Percentiles rank a stretch among this genome's conserved stretches.
Evolutionary conservation across 2,329 filamentous ascomycete species (phyloP).

Genomic region (Colletotrichum incanum): DNA sequence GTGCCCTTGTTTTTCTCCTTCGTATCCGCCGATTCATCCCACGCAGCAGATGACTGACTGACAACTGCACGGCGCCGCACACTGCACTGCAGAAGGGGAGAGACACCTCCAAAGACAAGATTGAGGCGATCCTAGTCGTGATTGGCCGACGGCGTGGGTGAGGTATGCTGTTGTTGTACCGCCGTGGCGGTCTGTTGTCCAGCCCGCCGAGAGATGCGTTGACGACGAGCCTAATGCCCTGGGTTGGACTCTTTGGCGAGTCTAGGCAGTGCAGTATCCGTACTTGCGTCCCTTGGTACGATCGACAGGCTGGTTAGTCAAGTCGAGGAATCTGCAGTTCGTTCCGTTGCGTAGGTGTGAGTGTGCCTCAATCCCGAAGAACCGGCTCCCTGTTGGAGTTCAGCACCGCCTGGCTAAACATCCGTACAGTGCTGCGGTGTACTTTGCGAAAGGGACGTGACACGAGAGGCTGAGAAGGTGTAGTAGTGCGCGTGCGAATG

Average conservation of each 20-base stretch:
- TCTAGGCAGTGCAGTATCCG: neutral
- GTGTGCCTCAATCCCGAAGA: constrained; percentile 19
- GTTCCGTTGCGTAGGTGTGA: constrained; percentile 25
- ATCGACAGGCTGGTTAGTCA: constrained; percentile 11
- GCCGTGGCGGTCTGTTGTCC: constrained; percentile 31
- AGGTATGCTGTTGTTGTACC: constrained; percentile 34
- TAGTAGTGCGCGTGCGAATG: neutral
- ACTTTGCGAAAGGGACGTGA: neutral
- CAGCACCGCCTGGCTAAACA: neutral
- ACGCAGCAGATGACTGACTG: constrained; percentile 37
- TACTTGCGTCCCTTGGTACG: neutral
- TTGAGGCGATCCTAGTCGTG: constrained; percentile 27
- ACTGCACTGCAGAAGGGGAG: constrained; percentile 25
- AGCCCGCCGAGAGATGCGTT: constrained; percentile 35
- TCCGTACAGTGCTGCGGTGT: constrained; percentile 14
- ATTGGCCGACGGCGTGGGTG: constrained; percentile 16
- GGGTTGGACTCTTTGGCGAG: neutral
- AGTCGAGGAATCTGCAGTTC: constrained; percentile 39
- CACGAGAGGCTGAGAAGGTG: neutral
- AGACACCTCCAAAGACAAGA: constrained; percentile 27
- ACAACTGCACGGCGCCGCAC: constrained; percentile 11
- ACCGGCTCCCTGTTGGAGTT: neutral
- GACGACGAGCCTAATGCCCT: constrained; percentile 14
- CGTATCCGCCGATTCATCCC: constrained; percentile 39
- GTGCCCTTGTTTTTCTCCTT: constrained; percentile 29